Evolutionary conservation across 129 eudicot genomes (phyloP), one percentile per base, ranked within the genome.

Genomic region (Erigeron canadensis): DNA sequence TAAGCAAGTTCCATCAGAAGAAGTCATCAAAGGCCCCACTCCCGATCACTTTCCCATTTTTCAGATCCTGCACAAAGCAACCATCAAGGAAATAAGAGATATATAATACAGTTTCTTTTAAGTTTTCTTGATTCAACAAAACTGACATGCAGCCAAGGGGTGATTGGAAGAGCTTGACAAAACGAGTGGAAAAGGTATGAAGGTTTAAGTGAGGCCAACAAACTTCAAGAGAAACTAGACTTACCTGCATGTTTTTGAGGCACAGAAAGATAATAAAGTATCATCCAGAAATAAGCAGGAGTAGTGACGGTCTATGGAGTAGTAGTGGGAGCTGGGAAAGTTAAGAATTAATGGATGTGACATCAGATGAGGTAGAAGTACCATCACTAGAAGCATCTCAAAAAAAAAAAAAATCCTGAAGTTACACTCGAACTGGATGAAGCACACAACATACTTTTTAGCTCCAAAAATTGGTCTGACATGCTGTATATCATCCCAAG

Each of bases 401-500:
- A 76, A 72, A 65, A 63, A n/a, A n/a, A n/a, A n/a, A 81, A 67
- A 39, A 64, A 72, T 65, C 87, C 87, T 50, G 94, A 88, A 74
- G 96, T 76, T 72, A 87, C 78, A 83, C 87, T 82, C 58, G 81
- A 84, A 85, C 70, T 73, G 77, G 86, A 80, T 66, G 96, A 84
- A 67, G 86, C 82, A 78, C 72, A 73, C 47, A 89, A 78, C 70
- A 89, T 80, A 84, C 82, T 92, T 63, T 63, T 63, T 40, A 63
- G 68, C 50, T 63, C 68, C 64, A 89, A 83, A 75, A 92, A 84
- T 72, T 87, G 98, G 77, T 83, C 89, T 69, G 98, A 92, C 95
- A 92, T 92, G 86, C 85, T 84, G 95, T 84, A 83, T 78, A 89
- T 84, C 98, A 92, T 92, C 96, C 98, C 89, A 96, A 89, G 94